Percentiles rank a stretch among this genome's conserved stretches.
These are phyloP conservation scores for Viridothelium virens DNA, from an alignment of 495 filamentous ascomycete genomes.

Conservation along the genomic window DNA sequence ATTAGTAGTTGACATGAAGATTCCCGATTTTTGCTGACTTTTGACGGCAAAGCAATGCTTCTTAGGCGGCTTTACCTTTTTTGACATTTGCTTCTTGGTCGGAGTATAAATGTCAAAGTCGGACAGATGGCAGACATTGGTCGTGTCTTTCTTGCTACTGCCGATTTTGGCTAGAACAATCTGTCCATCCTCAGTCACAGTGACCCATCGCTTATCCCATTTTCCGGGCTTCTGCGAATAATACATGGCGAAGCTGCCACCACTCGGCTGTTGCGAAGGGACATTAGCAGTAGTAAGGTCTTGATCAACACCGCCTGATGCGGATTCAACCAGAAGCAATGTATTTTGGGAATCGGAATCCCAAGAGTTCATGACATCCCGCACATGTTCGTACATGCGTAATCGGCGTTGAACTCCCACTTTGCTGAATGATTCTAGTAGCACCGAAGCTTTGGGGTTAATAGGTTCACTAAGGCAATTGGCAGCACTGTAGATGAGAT, in stretches of 20 bases:
- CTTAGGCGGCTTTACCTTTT: conserved; percentile 45
- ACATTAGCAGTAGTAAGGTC: conserved; percentile 47
- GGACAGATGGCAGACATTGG: conserved; percentile 74
- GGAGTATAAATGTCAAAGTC: conserved; percentile 90
- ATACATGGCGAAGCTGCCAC: conserved; percentile 61
- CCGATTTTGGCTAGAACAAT: conserved; percentile 65
- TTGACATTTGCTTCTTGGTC: conserved; percentile 46
- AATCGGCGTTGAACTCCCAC: conserved; percentile 78
- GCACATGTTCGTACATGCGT: conserved; percentile 76
- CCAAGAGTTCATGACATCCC: conserved; percentile 92
- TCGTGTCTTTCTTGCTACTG: conserved; percentile 52
- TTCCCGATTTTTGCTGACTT: conserved; percentile 80
- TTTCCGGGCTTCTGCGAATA: conserved; percentile 71
- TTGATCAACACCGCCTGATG: conserved; percentile 39
- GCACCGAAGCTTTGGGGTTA: conserved; percentile 49
- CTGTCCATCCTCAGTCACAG: conserved; percentile 65
- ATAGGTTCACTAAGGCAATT: conserved; percentile 50
- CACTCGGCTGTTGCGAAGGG: conserved; percentile 50
- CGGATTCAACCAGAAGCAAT: conserved; percentile 52
- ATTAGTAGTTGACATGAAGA: conserved; percentile 74
- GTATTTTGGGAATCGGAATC: conserved; percentile 64
- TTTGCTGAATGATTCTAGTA: conserved; percentile 66
- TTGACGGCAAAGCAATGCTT: conserved; percentile 81
- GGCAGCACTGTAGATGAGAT: conserved; percentile 56
- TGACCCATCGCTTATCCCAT: conserved; percentile 83